Percentiles rank a stretch among this genome's conserved stretches.
Conservation (phyloP, 495 filamentous ascomycete genomes). For the Penicillium angulare region DNA sequence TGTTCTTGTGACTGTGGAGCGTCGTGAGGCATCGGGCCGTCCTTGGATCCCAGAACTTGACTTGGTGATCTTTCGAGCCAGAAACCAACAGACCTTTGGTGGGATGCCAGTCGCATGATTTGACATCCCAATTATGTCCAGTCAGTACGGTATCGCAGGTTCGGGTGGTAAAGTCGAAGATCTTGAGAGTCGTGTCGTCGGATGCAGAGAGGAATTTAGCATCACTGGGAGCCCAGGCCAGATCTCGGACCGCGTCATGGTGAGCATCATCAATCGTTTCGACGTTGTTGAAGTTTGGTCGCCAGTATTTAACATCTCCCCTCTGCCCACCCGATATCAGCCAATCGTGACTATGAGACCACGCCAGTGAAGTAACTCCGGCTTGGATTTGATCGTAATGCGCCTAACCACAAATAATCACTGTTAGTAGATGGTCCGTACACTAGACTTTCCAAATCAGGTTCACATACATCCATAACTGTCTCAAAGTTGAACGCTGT, state of each 20-base stretch:
- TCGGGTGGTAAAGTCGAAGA: slow-evolving; percentile 93
- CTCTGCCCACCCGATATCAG: slow-evolving; percentile 93
- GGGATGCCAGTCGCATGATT: slow-evolving; percentile 96
- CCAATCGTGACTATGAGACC: slow-evolving; percentile 96
- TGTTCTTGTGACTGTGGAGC: slow-evolving; percentile 96
- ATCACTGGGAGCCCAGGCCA: slow-evolving; percentile 93
- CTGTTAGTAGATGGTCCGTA: not conserved
- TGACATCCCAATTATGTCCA: slow-evolving; percentile 95
- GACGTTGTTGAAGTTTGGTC: slow-evolving; percentile 98
- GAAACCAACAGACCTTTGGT: slow-evolving; percentile 92
- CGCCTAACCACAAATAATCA: slow-evolving; percentile 51
- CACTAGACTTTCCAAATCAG: too few relatives aligned
- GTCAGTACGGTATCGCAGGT: slow-evolving; percentile 74
- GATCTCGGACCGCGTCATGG: slow-evolving; percentile 80
- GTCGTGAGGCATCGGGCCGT: slow-evolving; percentile 88
- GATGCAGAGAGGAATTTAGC: slow-evolving; percentile 94
- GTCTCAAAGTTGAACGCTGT: slow-evolving; percentile 99
- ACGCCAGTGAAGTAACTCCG: slow-evolving; percentile 81
- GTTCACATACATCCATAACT: slow-evolving; percentile 73
- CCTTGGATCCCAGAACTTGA: slow-evolving; percentile 96
- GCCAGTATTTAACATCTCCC: slow-evolving; percentile 97
- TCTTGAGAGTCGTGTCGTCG: slow-evolving; percentile 88
- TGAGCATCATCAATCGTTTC: slow-evolving; percentile 92
- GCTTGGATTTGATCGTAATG: slow-evolving; percentile 71
- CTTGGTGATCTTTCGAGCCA: slow-evolving; percentile 93